Evolutionary conservation across 768 basidiomycete species (phyloP).

Genomic region (Lyophyllum decastes): DNA sequence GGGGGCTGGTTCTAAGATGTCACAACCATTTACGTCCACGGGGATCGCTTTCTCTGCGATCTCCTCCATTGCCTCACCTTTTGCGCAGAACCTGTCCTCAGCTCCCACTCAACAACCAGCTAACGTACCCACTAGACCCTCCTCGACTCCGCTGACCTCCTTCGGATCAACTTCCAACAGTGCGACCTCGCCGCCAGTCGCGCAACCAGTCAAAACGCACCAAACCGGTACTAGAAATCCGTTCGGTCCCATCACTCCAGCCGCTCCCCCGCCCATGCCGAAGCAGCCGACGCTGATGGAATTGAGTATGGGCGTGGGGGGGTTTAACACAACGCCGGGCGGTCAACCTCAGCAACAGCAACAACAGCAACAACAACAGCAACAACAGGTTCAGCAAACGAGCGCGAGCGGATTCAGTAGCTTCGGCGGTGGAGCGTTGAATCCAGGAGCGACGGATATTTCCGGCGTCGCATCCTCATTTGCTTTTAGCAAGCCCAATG

Average conservation of each 20-base stretch:
- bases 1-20: background rate
- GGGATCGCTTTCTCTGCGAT: slow-evolving; percentile 19
- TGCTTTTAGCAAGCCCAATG: slow-evolving; percentile 40
- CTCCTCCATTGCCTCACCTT: slow-evolving; percentile 23
- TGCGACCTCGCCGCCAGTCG: slow-evolving; percentile 41
- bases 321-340: slow-evolving; percentile 14
- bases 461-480: slow-evolving; percentile 78
- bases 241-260: slow-evolving; percentile 71
- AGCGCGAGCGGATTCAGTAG: slow-evolving; percentile 31
- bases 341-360: slow-evolving; percentile 25
- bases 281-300: slow-evolving; percentile 83
- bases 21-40: slow-evolving; percentile 19
- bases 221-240: slow-evolving; percentile 96
- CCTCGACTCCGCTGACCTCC: slow-evolving; percentile 69
- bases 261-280: slow-evolving; percentile 65
- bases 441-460: slow-evolving; percentile 55
- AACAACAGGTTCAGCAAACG: slow-evolving; percentile 18
- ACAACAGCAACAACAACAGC: slow-evolving; percentile 26
- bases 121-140: slow-evolving; percentile 58
- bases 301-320: slow-evolving; percentile 55
- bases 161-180: slow-evolving; percentile 27
- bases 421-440: slow-evolving; percentile 40
- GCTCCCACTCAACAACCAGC: slow-evolving; percentile 8
- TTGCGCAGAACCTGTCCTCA: slow-evolving; percentile 21
- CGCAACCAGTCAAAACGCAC: slow-evolving; percentile 78